These are phyloP conservation scores for Sanghuangporus weigelae DNA, from an alignment of 1,284 basidiomycete genomes.

Conservation along the genomic window DNA sequence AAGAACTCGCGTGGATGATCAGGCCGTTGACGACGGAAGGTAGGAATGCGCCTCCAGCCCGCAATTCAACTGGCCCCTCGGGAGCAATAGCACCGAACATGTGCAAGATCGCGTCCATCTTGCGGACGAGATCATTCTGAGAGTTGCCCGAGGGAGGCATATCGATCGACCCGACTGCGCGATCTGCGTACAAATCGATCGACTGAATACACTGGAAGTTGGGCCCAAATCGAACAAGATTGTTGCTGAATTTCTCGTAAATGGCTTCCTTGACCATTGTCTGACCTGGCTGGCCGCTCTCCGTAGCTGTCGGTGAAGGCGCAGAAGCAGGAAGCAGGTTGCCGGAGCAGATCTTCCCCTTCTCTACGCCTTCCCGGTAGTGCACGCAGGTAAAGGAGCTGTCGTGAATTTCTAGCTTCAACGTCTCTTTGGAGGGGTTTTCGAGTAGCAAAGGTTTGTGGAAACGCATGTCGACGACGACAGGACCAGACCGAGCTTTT, in stretches of 20 bases:
- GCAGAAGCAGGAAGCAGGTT: slow-evolving; percentile 10
- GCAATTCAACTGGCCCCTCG: slow-evolving; percentile 21
- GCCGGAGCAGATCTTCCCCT: slow-evolving; percentile 27
- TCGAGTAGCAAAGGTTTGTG: slow-evolving; percentile 10
- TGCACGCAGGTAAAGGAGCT: slow-evolving; percentile 5
- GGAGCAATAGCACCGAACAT: slow-evolving; percentile 29
- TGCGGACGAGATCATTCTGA: slow-evolving; percentile 29
- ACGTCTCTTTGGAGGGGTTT: background rate
- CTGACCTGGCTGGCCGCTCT: background rate
- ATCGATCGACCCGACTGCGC: slow-evolving; percentile 27
- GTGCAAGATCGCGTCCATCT: slow-evolving; percentile 32
- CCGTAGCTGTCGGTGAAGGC: background rate
- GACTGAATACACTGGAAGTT: slow-evolving; percentile 30
- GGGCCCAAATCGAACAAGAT: slow-evolving; percentile 28
- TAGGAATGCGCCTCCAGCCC: slow-evolving; percentile 27
- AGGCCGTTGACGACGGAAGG: slow-evolving; percentile 30
- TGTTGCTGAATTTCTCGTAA: slow-evolving; percentile 7
- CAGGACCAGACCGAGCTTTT: background rate
- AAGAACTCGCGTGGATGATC: slow-evolving; percentile 23
- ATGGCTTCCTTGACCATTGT: background rate
- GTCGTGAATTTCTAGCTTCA: slow-evolving; percentile 4
- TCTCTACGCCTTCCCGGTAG: background rate
- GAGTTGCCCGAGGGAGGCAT: slow-evolving; percentile 23
- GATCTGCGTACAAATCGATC: slow-evolving; percentile 26
- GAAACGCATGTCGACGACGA: slow-evolving; percentile 5